Evolutionary conservation across 1,139 yeast genomes (phyloP).

Genomic region (Kodamaea suecica): DNA sequence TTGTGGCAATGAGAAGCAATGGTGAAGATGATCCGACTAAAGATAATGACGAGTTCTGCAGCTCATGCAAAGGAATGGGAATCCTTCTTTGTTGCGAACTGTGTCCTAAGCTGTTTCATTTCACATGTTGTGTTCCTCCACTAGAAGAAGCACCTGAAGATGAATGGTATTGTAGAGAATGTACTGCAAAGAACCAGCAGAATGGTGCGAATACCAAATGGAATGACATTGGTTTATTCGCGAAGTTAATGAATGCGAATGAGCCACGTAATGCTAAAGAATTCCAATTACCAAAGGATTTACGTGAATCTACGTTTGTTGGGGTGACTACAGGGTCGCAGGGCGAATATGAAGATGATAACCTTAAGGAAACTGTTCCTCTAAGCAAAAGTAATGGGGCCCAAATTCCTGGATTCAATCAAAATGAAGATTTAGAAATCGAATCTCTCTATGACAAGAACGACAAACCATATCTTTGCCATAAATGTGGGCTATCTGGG

Average conservation of each 20-base stretch:
- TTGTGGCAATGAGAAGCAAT: background rate
- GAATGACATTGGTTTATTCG: constrained; percentile 47
- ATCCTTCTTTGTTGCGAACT: constrained; percentile 89
- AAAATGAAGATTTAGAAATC: constrained; percentile 56
- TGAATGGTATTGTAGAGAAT: constrained; percentile 85
- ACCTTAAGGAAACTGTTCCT: constrained; percentile 50
- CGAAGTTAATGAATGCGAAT: constrained; percentile 57
- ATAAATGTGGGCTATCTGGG: constrained; percentile 73
- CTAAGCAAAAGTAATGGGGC: constrained; percentile 38
- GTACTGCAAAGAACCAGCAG: constrained; percentile 35
- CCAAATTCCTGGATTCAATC: constrained; percentile 38
- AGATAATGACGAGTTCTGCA: constrained; percentile 84
- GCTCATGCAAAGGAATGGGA: constrained; percentile 86
- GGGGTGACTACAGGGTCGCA: constrained; percentile 64
- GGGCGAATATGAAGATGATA: constrained; percentile 70
- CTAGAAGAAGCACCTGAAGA: constrained; percentile 80
- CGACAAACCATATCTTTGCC: constrained; percentile 67
- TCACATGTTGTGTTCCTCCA: constrained; percentile 90
- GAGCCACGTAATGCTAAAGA: constrained; percentile 67
- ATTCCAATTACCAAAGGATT: constrained; percentile 63
- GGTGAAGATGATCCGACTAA: constrained; percentile 26
- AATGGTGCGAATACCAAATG: constrained; percentile 17
- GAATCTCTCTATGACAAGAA: constrained; percentile 61
- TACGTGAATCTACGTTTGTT: constrained; percentile 67
- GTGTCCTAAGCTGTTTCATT: constrained; percentile 90